phyloP scores from a whole-genome alignment of 2,329 filamentous ascomycete species.

The Cercospora sp. region DNA sequence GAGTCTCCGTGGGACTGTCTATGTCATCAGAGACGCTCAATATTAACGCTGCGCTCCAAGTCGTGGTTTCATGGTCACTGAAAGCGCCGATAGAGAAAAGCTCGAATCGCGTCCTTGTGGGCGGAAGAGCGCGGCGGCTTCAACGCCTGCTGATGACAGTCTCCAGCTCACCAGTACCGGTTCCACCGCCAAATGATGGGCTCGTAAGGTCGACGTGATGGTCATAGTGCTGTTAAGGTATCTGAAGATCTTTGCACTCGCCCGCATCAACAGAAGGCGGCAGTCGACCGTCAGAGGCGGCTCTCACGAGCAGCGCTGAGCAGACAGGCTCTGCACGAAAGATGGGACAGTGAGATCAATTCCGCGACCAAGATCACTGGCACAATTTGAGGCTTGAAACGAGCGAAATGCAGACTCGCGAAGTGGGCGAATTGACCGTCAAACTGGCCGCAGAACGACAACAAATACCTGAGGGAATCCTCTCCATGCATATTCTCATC shows the following conservation, averaged over 20 bases:
- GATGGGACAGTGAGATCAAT: background rate
- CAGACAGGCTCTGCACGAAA: background rate
- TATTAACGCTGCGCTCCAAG: background rate
- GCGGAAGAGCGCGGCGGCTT: no score
- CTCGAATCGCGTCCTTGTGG: no score
- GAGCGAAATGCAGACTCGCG: no score
- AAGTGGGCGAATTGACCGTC: no score
- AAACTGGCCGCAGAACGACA: no score
- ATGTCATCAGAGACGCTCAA: background rate
- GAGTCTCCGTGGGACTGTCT: fast-evolving
- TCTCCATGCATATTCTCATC: background rate
- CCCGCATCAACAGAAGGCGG: background rate
- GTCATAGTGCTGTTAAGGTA: background rate
- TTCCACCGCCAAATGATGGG: background rate
- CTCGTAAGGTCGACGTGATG: background rate
- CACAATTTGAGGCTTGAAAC: background rate
- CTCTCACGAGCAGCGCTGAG: background rate
- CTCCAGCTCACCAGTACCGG: background rate
- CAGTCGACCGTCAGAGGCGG: background rate
- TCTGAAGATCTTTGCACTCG: background rate
- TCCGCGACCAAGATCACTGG: background rate
- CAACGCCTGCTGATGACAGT: background rate
- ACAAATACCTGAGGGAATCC: no score
- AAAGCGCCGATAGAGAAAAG: no score
- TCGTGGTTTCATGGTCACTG: background rate